Evolutionary conservation across 768 basidiomycete species (phyloP).

Genomic region (Kwoniella sp.): DNA sequence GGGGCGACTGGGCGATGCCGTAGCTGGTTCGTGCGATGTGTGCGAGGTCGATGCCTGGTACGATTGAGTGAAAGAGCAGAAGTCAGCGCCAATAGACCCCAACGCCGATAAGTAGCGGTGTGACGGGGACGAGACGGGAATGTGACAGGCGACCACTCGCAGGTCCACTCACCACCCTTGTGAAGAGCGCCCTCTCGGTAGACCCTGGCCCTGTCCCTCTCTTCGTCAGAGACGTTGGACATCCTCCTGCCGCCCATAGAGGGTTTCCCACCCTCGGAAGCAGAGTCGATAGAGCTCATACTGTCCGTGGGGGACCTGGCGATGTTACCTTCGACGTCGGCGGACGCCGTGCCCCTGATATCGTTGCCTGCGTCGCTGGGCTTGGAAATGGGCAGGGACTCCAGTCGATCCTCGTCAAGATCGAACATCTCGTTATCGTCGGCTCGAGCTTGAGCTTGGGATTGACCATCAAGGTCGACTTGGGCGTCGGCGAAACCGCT

Average conservation of each 20-base stretch:
- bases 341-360: not conserved
- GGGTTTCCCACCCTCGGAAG: slow-evolving; percentile 45
- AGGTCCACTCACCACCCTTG: slow-evolving; percentile 57
- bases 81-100: not conserved
- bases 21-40: slow-evolving; percentile 81
- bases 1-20: slow-evolving; percentile 63
- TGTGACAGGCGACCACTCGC: too few relatives aligned
- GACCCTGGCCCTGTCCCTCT: slow-evolving; percentile 66
- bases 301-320: slow-evolving; percentile 25
- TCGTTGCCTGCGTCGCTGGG: slow-evolving; percentile 3
- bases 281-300: slow-evolving; percentile 24
- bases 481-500: slow-evolving; percentile 19
- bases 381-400: not conserved
- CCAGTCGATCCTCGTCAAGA: slow-evolving; percentile 9
- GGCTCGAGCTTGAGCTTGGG: slow-evolving; percentile 6
- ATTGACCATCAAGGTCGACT: slow-evolving; percentile 14
- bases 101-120: not conserved
- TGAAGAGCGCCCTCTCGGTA: slow-evolving; percentile 72
- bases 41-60: slow-evolving; percentile 64
- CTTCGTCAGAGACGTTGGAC: slow-evolving; percentile 65
- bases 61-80: not conserved
- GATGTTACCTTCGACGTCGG: slow-evolving; percentile 11
- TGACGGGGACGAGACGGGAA: not conserved
- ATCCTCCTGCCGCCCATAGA: slow-evolving; percentile 38
- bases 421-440: slow-evolving; percentile 16